Percentiles rank a stretch among this genome's conserved stretches.
Evolutionary conservation across 1,284 basidiomycete genomes (phyloP).

Genomic region (Cystobasidium sp.): DNA sequence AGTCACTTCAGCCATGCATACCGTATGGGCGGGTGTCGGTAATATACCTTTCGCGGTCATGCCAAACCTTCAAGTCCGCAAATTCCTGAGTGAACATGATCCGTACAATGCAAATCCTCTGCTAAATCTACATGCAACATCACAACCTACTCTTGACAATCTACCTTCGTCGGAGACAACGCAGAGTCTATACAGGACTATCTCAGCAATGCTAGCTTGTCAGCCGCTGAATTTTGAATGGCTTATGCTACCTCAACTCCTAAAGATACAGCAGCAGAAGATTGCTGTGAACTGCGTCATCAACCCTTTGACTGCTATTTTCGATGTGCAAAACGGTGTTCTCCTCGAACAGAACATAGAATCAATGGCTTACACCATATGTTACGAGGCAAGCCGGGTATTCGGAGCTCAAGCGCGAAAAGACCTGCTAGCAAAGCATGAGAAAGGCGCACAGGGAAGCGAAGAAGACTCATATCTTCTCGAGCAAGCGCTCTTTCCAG

Average conservation of each 20-base stretch:
- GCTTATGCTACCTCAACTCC: slow-evolving; percentile 71
- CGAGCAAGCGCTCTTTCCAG: slow-evolving; percentile 9
- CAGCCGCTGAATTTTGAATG: slow-evolving; percentile 68
- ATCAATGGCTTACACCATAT: slow-evolving; percentile 47
- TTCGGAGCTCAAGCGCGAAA: slow-evolving; percentile 49
- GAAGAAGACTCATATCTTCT: neutral
- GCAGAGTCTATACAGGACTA: slow-evolving; percentile 69
- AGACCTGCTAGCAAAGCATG: neutral
- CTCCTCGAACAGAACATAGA: slow-evolving; percentile 53
- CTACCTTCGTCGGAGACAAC: slow-evolving; percentile 57
- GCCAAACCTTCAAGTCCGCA: slow-evolving; percentile 64
- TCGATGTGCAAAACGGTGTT: slow-evolving; percentile 80
- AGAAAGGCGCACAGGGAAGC: neutral
- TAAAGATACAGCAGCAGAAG: slow-evolving; percentile 76
- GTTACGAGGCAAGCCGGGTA: slow-evolving; percentile 51
- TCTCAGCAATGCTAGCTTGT: slow-evolving; percentile 68
- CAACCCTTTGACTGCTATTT: slow-evolving; percentile 83
- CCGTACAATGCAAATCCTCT: slow-evolving; percentile 50
- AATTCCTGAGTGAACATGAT: slow-evolving; percentile 30
- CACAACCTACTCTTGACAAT: slow-evolving; percentile 64
- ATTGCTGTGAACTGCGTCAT: slow-evolving; percentile 82
- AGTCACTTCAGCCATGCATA: slow-evolving; percentile 59
- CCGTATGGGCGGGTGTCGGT: slow-evolving; percentile 77
- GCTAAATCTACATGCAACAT: slow-evolving; percentile 48
- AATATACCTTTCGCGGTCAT: slow-evolving; percentile 77